These are phyloP conservation scores for Cylindrotheca closterium DNA, from an alignment of 108 stramenopile genomes.

Conservation along the genomic window DNA sequence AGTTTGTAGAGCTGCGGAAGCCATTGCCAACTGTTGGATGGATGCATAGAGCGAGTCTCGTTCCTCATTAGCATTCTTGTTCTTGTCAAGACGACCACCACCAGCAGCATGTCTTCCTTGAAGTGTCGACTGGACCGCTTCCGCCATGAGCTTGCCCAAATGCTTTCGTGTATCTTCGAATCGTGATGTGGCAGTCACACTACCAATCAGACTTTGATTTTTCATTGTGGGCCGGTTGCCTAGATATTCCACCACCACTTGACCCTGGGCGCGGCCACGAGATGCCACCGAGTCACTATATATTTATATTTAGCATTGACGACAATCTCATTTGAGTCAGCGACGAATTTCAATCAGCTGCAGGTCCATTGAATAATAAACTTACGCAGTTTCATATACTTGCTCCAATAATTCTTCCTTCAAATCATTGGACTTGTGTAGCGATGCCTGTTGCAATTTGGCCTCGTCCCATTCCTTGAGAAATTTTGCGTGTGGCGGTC, in stretches of 20 bases:
- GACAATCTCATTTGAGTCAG: too few species aligned
- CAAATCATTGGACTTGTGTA: constrained; percentile 17
- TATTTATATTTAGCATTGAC: neutral
- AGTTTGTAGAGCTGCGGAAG: constrained; percentile 31
- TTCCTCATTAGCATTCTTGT: constrained; percentile 28
- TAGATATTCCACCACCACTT: constrained; percentile 70
- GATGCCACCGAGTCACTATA: constrained; percentile 53
- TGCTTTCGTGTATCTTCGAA: constrained; percentile 60
- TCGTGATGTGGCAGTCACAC: constrained; percentile 52
- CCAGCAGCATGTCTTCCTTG: too few species aligned
- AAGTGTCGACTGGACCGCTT: constrained; percentile 25
- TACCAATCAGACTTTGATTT: constrained; percentile 55
- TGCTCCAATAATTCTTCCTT: constrained; percentile 21
- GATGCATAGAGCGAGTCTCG: constrained; percentile 3
- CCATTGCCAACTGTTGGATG: constrained; percentile 9
- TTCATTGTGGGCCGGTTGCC: constrained; percentile 64
- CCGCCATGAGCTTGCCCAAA: constrained; percentile 44
- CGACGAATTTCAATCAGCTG: neutral
- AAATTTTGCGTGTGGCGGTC: too few species aligned
- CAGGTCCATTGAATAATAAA: neutral
- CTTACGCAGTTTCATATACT: constrained; percentile 41
- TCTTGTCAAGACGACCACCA: too few species aligned
- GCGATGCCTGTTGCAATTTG: constrained; percentile 13
- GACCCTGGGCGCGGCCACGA: constrained; percentile 67
- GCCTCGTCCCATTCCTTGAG: constrained; percentile 60